These are phyloP conservation scores for Pilaira anomala DNA, from an alignment of 192 early-diverging fungal species.

Conservation along the genomic window DNA sequence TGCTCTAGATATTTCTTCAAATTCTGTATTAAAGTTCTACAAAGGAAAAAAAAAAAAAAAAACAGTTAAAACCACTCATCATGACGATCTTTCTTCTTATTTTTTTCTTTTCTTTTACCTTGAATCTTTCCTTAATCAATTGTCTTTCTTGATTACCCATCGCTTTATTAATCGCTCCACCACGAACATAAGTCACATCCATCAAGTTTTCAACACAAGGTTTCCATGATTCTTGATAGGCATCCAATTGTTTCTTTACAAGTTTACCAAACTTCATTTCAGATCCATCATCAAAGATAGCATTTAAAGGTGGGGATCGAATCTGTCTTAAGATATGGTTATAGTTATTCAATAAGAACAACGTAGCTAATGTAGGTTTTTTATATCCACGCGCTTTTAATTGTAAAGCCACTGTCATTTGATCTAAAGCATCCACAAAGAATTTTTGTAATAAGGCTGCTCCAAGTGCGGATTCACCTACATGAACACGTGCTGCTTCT, in stretches of 20 bases:
- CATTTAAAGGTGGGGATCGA: constrained; percentile 46
- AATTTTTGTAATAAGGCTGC: constrained; percentile 26
- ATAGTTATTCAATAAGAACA: constrained; percentile 86
- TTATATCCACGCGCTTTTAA: constrained; percentile 70
- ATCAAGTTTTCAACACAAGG: constrained; percentile 68
- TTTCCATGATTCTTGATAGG: constrained; percentile 69
- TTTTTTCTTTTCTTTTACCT: constrained; percentile 40
- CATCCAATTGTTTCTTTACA: constrained; percentile 49
- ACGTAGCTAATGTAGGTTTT: constrained; percentile 54
- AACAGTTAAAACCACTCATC: not conserved
- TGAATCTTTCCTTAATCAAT: constrained; percentile 81
- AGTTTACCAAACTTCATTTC: constrained; percentile 50
- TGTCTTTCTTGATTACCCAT: constrained; percentile 68
- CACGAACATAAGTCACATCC: constrained; percentile 70
- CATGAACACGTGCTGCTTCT: not conserved
- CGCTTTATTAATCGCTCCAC: constrained; percentile 55
- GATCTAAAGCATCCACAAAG: constrained; percentile 52
- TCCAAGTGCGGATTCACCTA: constrained; percentile 17
- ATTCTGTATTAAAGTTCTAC: constrained; percentile 78
- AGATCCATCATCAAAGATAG: constrained; percentile 47
- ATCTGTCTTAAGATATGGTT: constrained; percentile 70
- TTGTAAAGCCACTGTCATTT: constrained; percentile 59
- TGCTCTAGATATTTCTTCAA: constrained; percentile 68
- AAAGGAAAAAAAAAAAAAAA: constrained; percentile 9
- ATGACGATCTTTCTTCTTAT: not conserved